These are phyloP conservation scores for Aspergillus unguis DNA, from an alignment of 2,329 filamentous ascomycete species.

Conservation along the genomic window DNA sequence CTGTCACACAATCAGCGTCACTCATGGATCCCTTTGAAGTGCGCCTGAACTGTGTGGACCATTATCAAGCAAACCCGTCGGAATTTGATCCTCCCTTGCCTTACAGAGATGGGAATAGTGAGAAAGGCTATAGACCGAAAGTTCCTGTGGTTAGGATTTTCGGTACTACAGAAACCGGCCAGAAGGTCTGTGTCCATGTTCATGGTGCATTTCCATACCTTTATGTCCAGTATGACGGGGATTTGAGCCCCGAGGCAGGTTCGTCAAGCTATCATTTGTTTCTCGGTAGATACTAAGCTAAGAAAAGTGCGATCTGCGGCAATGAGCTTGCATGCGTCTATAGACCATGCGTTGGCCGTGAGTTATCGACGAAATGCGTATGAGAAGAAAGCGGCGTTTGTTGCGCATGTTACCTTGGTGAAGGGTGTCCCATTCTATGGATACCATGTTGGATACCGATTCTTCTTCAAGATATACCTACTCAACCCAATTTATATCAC, in stretches of 20 bases:
- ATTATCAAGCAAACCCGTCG: slow-evolving; percentile 79
- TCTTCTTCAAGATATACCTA: slow-evolving; percentile 93
- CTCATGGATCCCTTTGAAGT: slow-evolving; percentile 77
- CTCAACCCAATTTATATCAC: slow-evolving; percentile 83
- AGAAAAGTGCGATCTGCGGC: slow-evolving; percentile 69
- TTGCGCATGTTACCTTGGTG: slow-evolving; percentile 85
- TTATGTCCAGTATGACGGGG: slow-evolving; percentile 81
- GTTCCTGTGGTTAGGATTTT: slow-evolving; percentile 88
- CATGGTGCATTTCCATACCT: slow-evolving; percentile 95
- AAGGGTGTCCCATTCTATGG: slow-evolving; percentile 97
- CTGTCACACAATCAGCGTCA: slow-evolving; percentile 19
- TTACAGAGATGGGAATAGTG: slow-evolving; percentile 58
- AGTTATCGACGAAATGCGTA: slow-evolving; percentile 76
- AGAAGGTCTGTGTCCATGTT: slow-evolving; percentile 93
- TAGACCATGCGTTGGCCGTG: slow-evolving; percentile 83
- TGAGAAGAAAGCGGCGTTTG: slow-evolving; percentile 67
- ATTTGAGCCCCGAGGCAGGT: slow-evolving; percentile 66
- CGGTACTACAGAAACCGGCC: slow-evolving; percentile 87
- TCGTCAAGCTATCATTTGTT: slow-evolving; percentile 27
- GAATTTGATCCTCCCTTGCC: slow-evolving; percentile 76
- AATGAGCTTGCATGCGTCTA: slow-evolving; percentile 73
- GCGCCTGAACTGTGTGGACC: slow-evolving; percentile 91
- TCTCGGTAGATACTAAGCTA: neutral
- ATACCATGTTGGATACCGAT: slow-evolving; percentile 85
- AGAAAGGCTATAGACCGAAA: slow-evolving; percentile 62